Conservation (phyloP, 116 monocot species). For the Trichopus zeylanicus region DNA sequence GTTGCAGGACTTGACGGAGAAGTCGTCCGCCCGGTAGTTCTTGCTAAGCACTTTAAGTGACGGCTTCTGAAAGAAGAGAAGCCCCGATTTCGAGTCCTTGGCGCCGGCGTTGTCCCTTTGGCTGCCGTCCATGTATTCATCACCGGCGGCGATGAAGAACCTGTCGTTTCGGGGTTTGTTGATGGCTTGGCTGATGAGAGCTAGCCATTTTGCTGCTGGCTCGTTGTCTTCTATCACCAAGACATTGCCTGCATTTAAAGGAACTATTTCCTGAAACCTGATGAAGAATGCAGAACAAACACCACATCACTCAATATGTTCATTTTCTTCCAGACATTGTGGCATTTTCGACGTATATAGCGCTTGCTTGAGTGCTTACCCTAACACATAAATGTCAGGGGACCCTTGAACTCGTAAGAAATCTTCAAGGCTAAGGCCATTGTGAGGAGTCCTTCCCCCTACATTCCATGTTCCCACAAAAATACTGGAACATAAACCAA, state of each 20-base stretch:
- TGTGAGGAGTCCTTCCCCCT: conserved; percentile 70
- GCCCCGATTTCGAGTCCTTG: conserved; percentile 26
- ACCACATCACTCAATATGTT: not conserved
- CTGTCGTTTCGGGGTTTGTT: conserved; percentile 60
- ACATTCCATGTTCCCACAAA: conserved; percentile 96
- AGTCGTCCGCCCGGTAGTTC: conserved; percentile 32
- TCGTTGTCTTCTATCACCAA: conserved; percentile 80
- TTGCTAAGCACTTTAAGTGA: conserved; percentile 67
- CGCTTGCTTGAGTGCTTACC: conserved; percentile 24
- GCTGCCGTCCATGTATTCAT: too few relatives aligned
- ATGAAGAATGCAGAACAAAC: conserved; percentile 4
- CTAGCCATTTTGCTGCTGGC: conserved; percentile 79
- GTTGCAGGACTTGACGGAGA: conserved; percentile 62
- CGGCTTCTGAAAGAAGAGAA: conserved; percentile 57
- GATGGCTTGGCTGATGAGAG: conserved; percentile 64
- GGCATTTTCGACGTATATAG: not conserved
- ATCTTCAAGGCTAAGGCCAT: conserved; percentile 59
- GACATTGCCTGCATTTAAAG: conserved; percentile 90
- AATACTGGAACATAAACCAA: conserved; percentile 74
- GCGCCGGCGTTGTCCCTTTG: too few relatives aligned
- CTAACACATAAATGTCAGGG: conserved; percentile 83
- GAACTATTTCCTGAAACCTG: conserved; percentile 99
- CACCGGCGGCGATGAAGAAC: too few relatives aligned
- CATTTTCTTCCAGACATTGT: not conserved
- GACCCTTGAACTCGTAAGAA: conserved; percentile 72